Base-by-base conservation (phyloP, 192 early-diverging fungal species). In the Podila minutissima region DNA sequence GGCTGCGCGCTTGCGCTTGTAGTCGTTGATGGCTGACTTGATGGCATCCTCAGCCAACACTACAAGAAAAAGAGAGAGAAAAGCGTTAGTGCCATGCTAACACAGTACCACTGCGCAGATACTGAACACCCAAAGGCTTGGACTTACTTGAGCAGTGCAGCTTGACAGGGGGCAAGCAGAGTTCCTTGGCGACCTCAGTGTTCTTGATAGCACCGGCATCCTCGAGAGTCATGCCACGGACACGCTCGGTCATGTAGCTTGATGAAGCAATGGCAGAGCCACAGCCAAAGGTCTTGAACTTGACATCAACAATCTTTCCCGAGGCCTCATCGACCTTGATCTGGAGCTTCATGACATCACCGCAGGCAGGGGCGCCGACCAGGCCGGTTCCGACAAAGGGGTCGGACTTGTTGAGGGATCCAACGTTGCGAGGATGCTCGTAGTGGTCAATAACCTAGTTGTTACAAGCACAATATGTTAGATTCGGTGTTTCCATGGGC, bases 11-110 rank as follows among this genome's bases (percentile, higher is more conserved):
- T 99, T 99, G 58, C 85, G 91, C 77, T 97, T 88, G 85, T 95
- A 99, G 86, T 99, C 97, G 78, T 94, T 96, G 66, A 99, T 95
- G n/a, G 97, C 97, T 28, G 93, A 94, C 87, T 98, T 98, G 86
- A 99, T 99, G 60, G 97, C 97, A 83, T 99, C 97, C 82, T 99
- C 97, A 41, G 97, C 97, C 37, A 99, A 91, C 97, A 99, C 93
- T 95, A 82, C 33, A 22, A 64, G 35, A 68, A 76, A 74, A 37
- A 49, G 15, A 59, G n/a, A 55, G 5, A 35, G 51, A 67, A 59
- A 60, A 76, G 29, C 12, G 66, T 35, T 41, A 64, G 55, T 57
- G 32, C 33, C 53, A 57, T 20, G 48, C 51, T 41, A 33, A 70
- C 7, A 35, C 11, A 10, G 22, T 15, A 4, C 19, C 59, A 26